A percentile compares a stretch with the other conserved stretches of the same genome.
Conservation (phyloP, 371 early-diverging fungal species). For the Dichotomocladium elegans region DNA sequence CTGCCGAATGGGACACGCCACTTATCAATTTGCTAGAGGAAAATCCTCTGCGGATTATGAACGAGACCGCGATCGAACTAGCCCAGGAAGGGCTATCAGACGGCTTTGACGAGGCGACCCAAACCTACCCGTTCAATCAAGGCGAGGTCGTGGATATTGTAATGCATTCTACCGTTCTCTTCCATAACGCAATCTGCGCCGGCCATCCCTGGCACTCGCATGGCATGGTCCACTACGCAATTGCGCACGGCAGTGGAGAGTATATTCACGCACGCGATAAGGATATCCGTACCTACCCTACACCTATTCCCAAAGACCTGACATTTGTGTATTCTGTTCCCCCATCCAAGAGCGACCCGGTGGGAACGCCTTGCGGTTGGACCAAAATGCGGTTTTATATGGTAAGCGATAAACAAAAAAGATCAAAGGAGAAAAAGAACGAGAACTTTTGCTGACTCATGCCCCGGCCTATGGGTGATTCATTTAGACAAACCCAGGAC, state of each 20-base stretch:
- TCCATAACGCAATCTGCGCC: conserved; percentile 13
- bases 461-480: too few species aligned
- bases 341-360: not conserved
- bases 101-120: conserved; percentile 10
- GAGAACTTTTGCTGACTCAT: not conserved
- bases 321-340: conserved; percentile 22
- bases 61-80: conserved; percentile 11
- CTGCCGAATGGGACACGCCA: conserved; percentile 4
- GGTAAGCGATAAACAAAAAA: conserved; percentile 8
- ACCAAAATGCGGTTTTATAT: conserved; percentile 25
- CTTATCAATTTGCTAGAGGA: conserved; percentile 7
- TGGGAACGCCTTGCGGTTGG: conserved; percentile 31
- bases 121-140: conserved; percentile 19
- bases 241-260: conserved; percentile 29
- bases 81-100: conserved; percentile 2
- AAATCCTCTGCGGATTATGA: conserved; percentile 1
- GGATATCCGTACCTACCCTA: conserved; percentile 16
- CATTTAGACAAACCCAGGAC: conserved; percentile 49
- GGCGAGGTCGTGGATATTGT: conserved; percentile 33
- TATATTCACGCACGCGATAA: conserved; percentile 21
- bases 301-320: conserved; percentile 27
- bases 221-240: conserved; percentile 31
- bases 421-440: not conserved
- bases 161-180: conserved; percentile 18
- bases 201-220: conserved; percentile 44